A percentile compares a stretch with the other conserved stretches of the same genome.
Evolutionary conservation across 1,284 basidiomycete genomes (phyloP).

Genomic region (Chalciporus sp.): DNA sequence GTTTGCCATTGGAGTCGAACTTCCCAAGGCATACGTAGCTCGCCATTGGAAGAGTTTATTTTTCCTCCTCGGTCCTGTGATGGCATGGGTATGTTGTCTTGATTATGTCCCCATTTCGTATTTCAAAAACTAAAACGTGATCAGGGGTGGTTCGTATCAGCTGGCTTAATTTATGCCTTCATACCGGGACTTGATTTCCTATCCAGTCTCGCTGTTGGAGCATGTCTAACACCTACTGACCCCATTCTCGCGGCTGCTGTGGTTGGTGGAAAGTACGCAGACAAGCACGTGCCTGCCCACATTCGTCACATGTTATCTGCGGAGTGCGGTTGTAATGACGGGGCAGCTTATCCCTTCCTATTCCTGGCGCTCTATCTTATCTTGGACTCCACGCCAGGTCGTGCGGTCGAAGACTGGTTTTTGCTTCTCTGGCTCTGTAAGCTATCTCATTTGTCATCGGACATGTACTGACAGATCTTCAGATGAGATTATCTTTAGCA

Average conservation of each 20-base stretch:
- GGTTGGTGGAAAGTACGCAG: slow-evolving; percentile 96
- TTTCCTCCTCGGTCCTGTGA: slow-evolving; percentile 87
- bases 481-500: slow-evolving; percentile 86
- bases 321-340: slow-evolving; percentile 93
- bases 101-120: slow-evolving; percentile 10
- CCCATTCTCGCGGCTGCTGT: slow-evolving; percentile 90
- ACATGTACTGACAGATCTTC: slow-evolving; percentile 9
- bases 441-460: slow-evolving; percentile 32
- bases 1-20: slow-evolving; percentile 96
- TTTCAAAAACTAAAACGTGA: slow-evolving; percentile 4
- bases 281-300: slow-evolving; percentile 97
- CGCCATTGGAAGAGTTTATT: slow-evolving; percentile 89
- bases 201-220: slow-evolving; percentile 86
- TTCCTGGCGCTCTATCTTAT: slow-evolving; percentile 92
- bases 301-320: slow-evolving; percentile 89
- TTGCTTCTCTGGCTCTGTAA: slow-evolving; percentile 81
- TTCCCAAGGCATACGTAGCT: slow-evolving; percentile 91
- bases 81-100: slow-evolving; percentile 74
- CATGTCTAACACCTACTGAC: slow-evolving; percentile 96
- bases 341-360: slow-evolving; percentile 95
- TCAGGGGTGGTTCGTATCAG: slow-evolving; percentile 91
- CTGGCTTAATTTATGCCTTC: slow-evolving; percentile 85
- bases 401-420: slow-evolving; percentile 83
- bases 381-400: slow-evolving; percentile 61
- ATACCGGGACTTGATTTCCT: slow-evolving; percentile 88